A percentile compares a stretch with the other conserved stretches of the same genome.
Evolutionary conservation across 164 flowering plant species (phyloP).

Genomic region (Vitis vinifera): DNA sequence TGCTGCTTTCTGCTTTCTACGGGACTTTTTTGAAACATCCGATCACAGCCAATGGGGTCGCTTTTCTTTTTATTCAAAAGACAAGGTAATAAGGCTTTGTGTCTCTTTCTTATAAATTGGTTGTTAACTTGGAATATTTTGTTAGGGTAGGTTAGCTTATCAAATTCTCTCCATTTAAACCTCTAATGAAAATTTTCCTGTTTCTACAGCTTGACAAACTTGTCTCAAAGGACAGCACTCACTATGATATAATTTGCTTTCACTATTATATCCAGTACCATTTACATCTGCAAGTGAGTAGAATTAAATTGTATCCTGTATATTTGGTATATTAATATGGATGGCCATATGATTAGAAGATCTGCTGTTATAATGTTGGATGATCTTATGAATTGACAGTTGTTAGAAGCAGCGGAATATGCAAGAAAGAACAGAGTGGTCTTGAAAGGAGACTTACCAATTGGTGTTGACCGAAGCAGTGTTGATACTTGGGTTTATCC

Average conservation of each 20-base stretch:
- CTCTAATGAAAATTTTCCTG: slow-evolving; percentile 12
- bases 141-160: too few species aligned
- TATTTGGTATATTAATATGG: background rate
- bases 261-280: slow-evolving; percentile 91
- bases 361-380: background rate
- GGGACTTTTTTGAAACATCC: slow-evolving; percentile 96
- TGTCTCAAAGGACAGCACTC: slow-evolving; percentile 69
- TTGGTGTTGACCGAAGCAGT: slow-evolving; percentile 92
- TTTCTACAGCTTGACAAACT: slow-evolving; percentile 87
- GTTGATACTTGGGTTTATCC: slow-evolving; percentile 98
- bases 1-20: slow-evolving; percentile 92
- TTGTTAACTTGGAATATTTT: background rate
- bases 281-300: slow-evolving; percentile 76
- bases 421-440: slow-evolving; percentile 85
- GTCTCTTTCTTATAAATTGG: background rate
- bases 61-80: slow-evolving; percentile 64
- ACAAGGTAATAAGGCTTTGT: slow-evolving; percentile 51
- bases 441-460: slow-evolving; percentile 92
- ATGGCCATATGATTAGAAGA: background rate
- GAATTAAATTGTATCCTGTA: background rate
- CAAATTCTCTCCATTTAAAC: background rate
- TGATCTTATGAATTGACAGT: slow-evolving; percentile 34
- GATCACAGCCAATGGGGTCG: slow-evolving; percentile 99
- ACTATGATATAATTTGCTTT: slow-evolving; percentile 74
- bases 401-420: slow-evolving; percentile 84